Percentiles rank a stretch among this genome's conserved stretches.
Conservation (phyloP, 352 stramenopile species). For the Blastocystis sp. region DNA sequence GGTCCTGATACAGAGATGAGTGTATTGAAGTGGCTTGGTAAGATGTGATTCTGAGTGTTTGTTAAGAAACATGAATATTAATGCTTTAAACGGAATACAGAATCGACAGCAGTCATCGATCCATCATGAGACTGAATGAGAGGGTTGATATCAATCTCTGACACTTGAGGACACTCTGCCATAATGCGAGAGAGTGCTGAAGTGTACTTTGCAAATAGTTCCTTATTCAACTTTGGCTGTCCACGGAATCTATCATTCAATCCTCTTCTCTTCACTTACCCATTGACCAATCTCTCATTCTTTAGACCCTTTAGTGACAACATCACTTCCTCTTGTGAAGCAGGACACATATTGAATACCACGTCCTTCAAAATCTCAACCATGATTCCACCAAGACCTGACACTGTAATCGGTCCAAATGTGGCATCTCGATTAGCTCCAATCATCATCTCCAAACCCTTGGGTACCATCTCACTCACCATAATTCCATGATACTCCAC, state of each 20-base stretch:
- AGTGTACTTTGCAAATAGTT: conserved; percentile 33
- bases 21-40: not conserved
- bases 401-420: conserved; percentile 51
- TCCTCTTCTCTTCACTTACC: not conserved
- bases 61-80: conserved; percentile 38
- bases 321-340: not conserved
- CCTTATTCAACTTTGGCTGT: not conserved
- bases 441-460: conserved; percentile 55
- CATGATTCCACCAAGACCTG: conserved; percentile 20
- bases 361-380: conserved; percentile 35
- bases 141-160: conserved; percentile 56
- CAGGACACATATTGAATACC: conserved; percentile 49
- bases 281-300: conserved; percentile 37
- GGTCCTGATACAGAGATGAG: not conserved
- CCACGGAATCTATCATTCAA: not conserved
- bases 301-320: conserved; percentile 16
- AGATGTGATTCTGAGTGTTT: not conserved
- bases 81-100: conserved; percentile 60
- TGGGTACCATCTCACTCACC: conserved; percentile 39
- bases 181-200: conserved; percentile 34
- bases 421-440: conserved; percentile 50
- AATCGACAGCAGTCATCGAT: conserved; percentile 60
- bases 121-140: conserved; percentile 60
- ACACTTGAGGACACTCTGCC: not conserved
- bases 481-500: conserved; percentile 52